Conservation (phyloP, 139 green algal genomes). For the Dunaliella primolecta region DNA sequence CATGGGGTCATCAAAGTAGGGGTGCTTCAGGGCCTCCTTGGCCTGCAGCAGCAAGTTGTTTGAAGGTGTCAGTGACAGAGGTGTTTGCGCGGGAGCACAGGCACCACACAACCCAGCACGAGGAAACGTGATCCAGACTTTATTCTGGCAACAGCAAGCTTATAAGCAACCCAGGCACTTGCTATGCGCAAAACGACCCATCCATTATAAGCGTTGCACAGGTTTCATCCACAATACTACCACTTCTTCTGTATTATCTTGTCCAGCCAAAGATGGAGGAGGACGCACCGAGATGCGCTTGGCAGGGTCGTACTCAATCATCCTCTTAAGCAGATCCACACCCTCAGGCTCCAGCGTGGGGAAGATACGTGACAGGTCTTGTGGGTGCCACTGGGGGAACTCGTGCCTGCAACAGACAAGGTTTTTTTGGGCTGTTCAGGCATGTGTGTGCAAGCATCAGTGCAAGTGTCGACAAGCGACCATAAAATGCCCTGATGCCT, state of each 20-base stretch:
- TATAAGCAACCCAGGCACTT: no score
- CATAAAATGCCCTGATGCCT: not conserved
- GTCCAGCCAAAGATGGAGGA: no score
- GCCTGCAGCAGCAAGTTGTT: slow-evolving; percentile 50
- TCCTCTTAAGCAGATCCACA: slow-evolving; percentile 68
- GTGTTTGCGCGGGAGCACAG: no score
- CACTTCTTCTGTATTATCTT: no score
- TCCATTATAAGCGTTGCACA: no score
- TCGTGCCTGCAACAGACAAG: slow-evolving; percentile 59
- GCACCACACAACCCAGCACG: no score
- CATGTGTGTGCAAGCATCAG: not conserved
- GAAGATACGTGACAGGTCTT: slow-evolving; percentile 68
- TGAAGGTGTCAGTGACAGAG: not conserved
- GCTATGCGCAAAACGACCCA: no score
- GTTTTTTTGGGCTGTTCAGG: not conserved
- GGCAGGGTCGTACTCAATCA: slow-evolving; percentile 75
- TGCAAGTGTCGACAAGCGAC: not conserved
- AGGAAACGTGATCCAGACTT: no score
- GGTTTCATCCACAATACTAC: no score
- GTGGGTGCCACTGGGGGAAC: slow-evolving; percentile 59
- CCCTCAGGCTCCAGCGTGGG: slow-evolving; percentile 73
- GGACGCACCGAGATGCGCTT: slow-evolving; percentile 72
- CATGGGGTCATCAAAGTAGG: slow-evolving; percentile 92
- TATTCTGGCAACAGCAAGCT: no score
- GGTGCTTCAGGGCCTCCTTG: slow-evolving; percentile 90